Base-by-base conservation (phyloP, 805 yeast species). In the Candida krabiensis region DNA sequence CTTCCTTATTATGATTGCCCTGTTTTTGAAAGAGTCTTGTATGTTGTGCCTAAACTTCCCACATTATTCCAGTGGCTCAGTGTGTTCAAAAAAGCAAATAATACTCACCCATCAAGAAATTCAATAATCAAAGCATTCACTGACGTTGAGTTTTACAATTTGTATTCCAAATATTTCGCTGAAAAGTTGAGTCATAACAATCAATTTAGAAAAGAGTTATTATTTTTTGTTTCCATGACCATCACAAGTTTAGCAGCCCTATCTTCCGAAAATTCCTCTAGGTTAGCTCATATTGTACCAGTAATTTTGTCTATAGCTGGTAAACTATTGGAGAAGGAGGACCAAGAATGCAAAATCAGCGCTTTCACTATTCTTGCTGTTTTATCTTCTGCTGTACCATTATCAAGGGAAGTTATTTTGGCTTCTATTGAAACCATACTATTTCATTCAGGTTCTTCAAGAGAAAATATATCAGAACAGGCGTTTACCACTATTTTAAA, bases 361-460 rank as follows among this genome's bases (percentile, higher is more conserved):
- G 88, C 91, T 2, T 91, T 86, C 59, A 85, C 96, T 33, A 69
- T 89, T 11, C 58, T 91, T 17, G 77, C 91, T 0, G 96, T 91
- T 2, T 66, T 90, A 35, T 75, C 84, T 5, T 71, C 91, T 3
- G 83, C 91, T 31, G 72, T 81, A 33, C 83, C 87, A 5, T 69
- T 93, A 28, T 68, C 77, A 5, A 68, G 61, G 47, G 71, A 71
- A 11, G 75, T 85, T 12, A 62, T 79, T 13, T 62, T 72, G 35
- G 88, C 89, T 5, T 77, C 86, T 1, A 69, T 76, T 23, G 78
- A 74, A 43, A 78, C 85, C 2, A 73, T 85, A 18, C 61, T 79
- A 19, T 13, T 50, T n/a, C 40, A 50, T 14, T 44, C 48, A 6
- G 48, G 34, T 43, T 54, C 22, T 49, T 40, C 15, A 27, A 32